phyloP scores from a whole-genome alignment of 2,329 filamentous ascomycete genomes.

The Sporothrix dimorphospora region DNA sequence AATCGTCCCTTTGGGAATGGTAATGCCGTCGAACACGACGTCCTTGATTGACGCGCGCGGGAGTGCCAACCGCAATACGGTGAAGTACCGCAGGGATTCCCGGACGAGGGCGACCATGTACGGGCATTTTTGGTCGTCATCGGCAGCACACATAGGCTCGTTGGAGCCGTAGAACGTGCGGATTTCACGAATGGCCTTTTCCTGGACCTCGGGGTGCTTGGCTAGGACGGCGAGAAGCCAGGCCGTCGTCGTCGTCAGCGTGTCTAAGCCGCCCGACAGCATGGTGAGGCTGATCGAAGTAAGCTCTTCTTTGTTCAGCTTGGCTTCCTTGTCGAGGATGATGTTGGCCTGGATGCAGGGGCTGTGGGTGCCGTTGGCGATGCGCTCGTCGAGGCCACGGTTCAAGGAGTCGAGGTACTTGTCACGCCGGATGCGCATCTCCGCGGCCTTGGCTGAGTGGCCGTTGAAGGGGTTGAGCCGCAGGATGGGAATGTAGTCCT shows the following conservation, averaged over 20 bases:
- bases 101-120: slow-evolving; percentile 79
- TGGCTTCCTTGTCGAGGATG: slow-evolving; percentile 27
- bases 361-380: slow-evolving; percentile 35
- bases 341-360: slow-evolving; percentile 38
- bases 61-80: slow-evolving; percentile 76
- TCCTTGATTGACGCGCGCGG: slow-evolving; percentile 72
- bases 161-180: neutral
- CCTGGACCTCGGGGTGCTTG: slow-evolving; percentile 70
- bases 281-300: slow-evolving; percentile 22
- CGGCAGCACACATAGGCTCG: slow-evolving; percentile 68
- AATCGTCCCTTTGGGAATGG: slow-evolving; percentile 73
- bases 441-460: slow-evolving; percentile 58
- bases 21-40: slow-evolving; percentile 66
- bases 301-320: slow-evolving; percentile 5
- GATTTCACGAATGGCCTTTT: slow-evolving; percentile 56
- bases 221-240: slow-evolving; percentile 69
- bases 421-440: slow-evolving; percentile 44
- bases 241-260: slow-evolving; percentile 46
- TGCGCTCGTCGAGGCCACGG: slow-evolving; percentile 47
- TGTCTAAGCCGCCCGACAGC: slow-evolving; percentile 17
- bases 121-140: slow-evolving; percentile 66
- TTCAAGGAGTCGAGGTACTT: slow-evolving; percentile 64
- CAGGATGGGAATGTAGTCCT: slow-evolving; percentile 60
- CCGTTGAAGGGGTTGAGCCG: slow-evolving; percentile 58
- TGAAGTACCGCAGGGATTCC: slow-evolving; percentile 76